These are phyloP conservation scores for Termitomyces sp. DNA, from an alignment of 768 basidiomycete genomes.

Conservation along the genomic window DNA sequence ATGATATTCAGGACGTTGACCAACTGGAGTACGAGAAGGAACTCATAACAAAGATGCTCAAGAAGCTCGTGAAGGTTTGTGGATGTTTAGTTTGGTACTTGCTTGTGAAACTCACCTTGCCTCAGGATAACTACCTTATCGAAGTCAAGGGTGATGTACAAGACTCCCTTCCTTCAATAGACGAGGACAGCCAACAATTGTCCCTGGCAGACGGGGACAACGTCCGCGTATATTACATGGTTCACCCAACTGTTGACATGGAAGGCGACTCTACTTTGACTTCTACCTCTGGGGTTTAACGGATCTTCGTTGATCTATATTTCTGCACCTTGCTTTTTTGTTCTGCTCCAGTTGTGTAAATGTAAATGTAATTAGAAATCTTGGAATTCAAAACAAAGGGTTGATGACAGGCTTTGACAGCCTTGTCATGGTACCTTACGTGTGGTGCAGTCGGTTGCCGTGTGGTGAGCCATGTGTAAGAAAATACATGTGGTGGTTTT, in stretches of 20 bases:
- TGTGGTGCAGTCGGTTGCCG: no score
- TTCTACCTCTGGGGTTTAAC: constrained; percentile 20
- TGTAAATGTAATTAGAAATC: constrained; percentile 4
- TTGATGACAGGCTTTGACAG: neutral
- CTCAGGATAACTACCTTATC: constrained; percentile 78
- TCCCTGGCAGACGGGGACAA: constrained; percentile 49
- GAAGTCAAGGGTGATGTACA: constrained; percentile 82
- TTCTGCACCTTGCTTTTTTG: constrained; percentile 12
- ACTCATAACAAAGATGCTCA: constrained; percentile 83
- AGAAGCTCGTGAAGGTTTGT: constrained; percentile 84
- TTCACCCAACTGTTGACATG: constrained; percentile 82
- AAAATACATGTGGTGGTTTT: neutral
- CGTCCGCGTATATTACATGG: constrained; percentile 79
- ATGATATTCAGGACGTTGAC: constrained; percentile 76
- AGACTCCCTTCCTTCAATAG: constrained; percentile 66
- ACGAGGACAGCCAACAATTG: constrained; percentile 53
- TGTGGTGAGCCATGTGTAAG: neutral
- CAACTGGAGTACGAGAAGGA: constrained; percentile 90
- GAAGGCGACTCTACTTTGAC: constrained; percentile 46
- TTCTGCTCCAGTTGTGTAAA: constrained; percentile 5
- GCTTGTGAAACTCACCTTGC: neutral
- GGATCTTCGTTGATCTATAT: neutral
- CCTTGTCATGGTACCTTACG: neutral
- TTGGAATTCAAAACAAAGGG: constrained; percentile 2
- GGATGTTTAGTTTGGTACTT: neutral